Base-by-base conservation (phyloP, 345 rosid genomes). In the Syzygium oleosum region DNA sequence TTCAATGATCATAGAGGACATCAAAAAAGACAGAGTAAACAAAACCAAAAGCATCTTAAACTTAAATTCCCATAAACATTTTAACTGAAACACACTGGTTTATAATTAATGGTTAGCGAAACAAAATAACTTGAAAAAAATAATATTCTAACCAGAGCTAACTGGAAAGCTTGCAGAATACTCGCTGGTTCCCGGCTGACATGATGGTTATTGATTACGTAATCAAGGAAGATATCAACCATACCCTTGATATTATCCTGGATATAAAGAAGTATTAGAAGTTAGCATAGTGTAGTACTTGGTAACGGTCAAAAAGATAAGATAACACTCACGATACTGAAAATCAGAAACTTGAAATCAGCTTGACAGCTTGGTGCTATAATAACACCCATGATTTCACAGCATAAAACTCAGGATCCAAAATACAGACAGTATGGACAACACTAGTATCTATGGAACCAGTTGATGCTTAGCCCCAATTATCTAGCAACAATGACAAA, bases 121-220 rank as follows among this genome's bases (percentile, higher is more conserved):
- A 73, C 83, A 41, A 73, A 73, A 19, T 49, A 73, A 73, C 83
- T 73, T 38, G 49, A 5, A 17, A 68, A 9, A 9, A 68, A 34
- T 38, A 73, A 73, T 9, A 73, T 19, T 38, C 96, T 91, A 65
- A 98, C 99, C 97, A 97, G 85, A 77, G 99, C 95, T 86, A 98
- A 90, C 90, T 92, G 96, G 88, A 98, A 98, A 29, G 98, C 99
- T 91, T 97, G 98, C 89, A 94, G 92, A 56, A 90, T 86, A 84
- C 94, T 88, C 55, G 89, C 90, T 51, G 95, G 95, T 90, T 96
- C 96, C 91, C 88, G 89, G 78, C 84, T 89, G 84, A 97, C 92
- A 87, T 43, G 93, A 89, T 94, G 93, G 90, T 97, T 94, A 87
- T 92, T 94, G 92, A 96, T 90, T 52, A 98, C 93, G 92, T 95